phyloP scores from a whole-genome alignment of 23 red algal species.

The Gracilaria domingensis region DNA sequence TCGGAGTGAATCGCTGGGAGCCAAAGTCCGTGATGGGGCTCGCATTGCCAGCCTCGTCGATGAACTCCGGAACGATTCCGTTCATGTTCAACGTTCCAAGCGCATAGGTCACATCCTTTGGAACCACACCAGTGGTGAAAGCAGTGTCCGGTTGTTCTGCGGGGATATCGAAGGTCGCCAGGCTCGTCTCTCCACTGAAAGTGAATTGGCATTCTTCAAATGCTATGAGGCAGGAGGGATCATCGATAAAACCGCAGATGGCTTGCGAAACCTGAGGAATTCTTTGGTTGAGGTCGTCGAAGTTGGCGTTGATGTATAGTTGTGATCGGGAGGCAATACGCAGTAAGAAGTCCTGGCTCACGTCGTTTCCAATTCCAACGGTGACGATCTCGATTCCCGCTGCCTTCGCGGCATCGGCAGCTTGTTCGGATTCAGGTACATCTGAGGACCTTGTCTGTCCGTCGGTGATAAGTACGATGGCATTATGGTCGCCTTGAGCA shows the following conservation, averaged over 20 bases:
- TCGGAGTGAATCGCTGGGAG: conserved; percentile 17
- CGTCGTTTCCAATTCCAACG: conserved; percentile 12
- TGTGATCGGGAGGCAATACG: not conserved
- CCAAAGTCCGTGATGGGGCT: not conserved
- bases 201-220: conserved; percentile 14
- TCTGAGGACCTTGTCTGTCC: not conserved
- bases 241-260: not conserved
- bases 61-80: not conserved
- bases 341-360: not conserved
- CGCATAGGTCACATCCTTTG: not conserved
- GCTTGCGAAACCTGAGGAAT: not conserved
- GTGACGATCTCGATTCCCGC: not conserved
- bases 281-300: not conserved
- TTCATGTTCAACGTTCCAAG: conserved; percentile 20
- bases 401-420: not conserved
- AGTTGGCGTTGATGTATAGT: not conserved
- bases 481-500: not conserved
- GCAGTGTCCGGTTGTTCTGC: conserved; percentile 1
- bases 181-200: not conserved
- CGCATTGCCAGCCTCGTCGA: not conserved
- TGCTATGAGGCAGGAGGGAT: not conserved
- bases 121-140: conserved; percentile 22
- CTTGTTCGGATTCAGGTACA: not conserved
- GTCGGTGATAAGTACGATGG: not conserved
- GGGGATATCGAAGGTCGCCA: not conserved